Base-by-base conservation (phyloP, 2,329 filamentous ascomycete species). In the Phaeosphaeriaceae sp. region DNA sequence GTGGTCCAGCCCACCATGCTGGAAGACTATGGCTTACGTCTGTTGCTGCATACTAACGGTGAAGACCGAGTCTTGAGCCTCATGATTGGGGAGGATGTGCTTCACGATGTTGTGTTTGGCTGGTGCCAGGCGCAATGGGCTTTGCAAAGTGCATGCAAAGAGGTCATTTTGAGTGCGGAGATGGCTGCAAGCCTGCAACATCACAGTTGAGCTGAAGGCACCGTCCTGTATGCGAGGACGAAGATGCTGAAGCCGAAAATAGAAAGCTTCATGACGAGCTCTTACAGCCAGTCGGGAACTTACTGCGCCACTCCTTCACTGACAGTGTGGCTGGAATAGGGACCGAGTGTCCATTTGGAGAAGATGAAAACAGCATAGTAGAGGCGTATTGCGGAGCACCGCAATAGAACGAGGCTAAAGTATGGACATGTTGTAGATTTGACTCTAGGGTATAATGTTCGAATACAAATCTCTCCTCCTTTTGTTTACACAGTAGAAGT, bases 1-100 rank as follows among this genome's bases (percentile, higher is more conserved):
- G 33, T n/a, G 49, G 46, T 63, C 65, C 59, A 66, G 63, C 63
- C 62, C 58, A 37, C 49, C 33, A 48, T 48, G 48, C 34, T 52
- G 55, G 59, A 50, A 35, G 40, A 29, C 42, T 38, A 63, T 68
- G 66, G 66, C 64, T 66, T 64, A 64, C 66, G 64, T 58, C 40
- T 46, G 43, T 32, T 20, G 17, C 44, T 37, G 35, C 39, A 58
- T 48, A 46, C 55, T 45, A 54, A 54, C 54, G 52, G 45, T 26
- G 32, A 53, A 47, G 46, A 44, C 60, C 52, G 58, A 59, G 43
- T 32, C 36, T 17, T 50, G 16, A 41, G 16, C 29, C n/a, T 36
- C 33, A 28, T 52, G 42, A 42, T 50, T 54, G 40, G 48, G 17
- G 34, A 3, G 16, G 32, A 18, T 18, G 3, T 26, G 26, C 11